Percentiles rank a stretch among this genome's conserved stretches.
phyloP scores from a whole-genome alignment of 768 basidiomycete species.

The Mycena vitilis region DNA sequence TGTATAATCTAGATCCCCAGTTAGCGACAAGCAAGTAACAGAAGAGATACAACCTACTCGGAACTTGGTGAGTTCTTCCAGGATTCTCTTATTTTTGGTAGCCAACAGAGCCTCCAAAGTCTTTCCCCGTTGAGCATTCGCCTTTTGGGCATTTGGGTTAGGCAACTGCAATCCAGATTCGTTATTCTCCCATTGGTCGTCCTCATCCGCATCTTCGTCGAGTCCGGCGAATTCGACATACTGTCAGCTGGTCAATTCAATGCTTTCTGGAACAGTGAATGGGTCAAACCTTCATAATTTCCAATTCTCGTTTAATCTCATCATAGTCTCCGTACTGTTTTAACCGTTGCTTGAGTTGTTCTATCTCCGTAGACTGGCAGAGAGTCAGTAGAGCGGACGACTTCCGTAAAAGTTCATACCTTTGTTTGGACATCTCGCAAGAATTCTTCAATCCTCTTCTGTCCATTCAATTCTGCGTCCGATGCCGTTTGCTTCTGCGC shows the following conservation, averaged over 20 bases:
- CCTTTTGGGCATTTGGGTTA: conserved; percentile 89
- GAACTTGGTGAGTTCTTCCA: conserved; percentile 93
- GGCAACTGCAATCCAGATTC: conserved; percentile 77
- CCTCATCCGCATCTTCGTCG: conserved; percentile 79
- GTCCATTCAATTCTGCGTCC: conserved; percentile 58
- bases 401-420: conserved; percentile 46
- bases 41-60: conserved; percentile 62
- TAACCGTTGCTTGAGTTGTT: conserved; percentile 74
- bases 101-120: conserved; percentile 93
- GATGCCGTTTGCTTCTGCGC: conserved; percentile 63
- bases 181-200: conserved; percentile 50
- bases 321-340: conserved; percentile 89
- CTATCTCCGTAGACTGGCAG: conserved; percentile 71
- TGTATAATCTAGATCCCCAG: conserved; percentile 73
- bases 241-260: conserved; percentile 52
- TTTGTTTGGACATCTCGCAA: conserved; percentile 68
- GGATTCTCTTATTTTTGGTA: conserved; percentile 91
- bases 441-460: conserved; percentile 70
- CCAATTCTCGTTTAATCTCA: conserved; percentile 96
- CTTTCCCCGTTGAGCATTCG: conserved; percentile 78
- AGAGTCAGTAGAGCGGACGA: conserved; percentile 3
- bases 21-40: conserved; percentile 2
- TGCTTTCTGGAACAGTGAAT: neutral
- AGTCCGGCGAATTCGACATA: conserved; percentile 96
- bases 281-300: conserved; percentile 92